A percentile compares a stretch with the other conserved stretches of the same genome.
Evolutionary conservation across 306 rosid genomes (phyloP).

Genomic region (Prosopis cineraria): DNA sequence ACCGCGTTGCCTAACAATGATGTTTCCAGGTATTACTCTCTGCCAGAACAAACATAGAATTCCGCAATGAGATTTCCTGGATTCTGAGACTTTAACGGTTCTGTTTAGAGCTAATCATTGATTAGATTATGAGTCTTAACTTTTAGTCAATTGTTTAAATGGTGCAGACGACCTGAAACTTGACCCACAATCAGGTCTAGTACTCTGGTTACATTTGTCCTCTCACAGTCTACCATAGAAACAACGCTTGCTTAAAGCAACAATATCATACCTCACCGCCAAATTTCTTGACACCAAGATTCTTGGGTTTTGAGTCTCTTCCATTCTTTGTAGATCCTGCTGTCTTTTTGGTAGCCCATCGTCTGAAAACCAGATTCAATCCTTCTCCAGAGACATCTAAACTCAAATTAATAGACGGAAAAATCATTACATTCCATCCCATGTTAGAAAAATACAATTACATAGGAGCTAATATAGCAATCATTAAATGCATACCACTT

Average conservation of each 20-base stretch:
- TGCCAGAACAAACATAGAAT: conserved; percentile 39
- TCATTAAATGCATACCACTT: background rate
- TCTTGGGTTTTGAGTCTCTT: conserved; percentile 87
- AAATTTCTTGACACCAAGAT: conserved; percentile 90
- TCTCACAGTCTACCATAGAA: conserved; percentile 6
- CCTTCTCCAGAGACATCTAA: conserved; percentile 76
- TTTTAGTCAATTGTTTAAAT: background rate
- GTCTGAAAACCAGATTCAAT: conserved; percentile 67
- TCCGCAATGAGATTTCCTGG: background rate
- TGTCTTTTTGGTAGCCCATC: conserved; percentile 89
- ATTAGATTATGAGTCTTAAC: background rate
- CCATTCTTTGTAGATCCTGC: conserved; percentile 95
- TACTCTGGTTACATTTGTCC: conserved; percentile 14
- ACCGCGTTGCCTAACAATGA: conserved; percentile 86
- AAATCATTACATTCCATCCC: conserved; percentile 26
- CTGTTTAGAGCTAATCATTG: background rate
- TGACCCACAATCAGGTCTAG: background rate
- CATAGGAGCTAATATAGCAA: conserved; percentile 17
- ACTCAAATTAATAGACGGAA: background rate
- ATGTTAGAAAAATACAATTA: background rate
- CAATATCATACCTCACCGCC: conserved; percentile 85
- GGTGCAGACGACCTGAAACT: background rate
- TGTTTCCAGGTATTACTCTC: conserved; percentile 90
- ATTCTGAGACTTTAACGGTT: background rate
- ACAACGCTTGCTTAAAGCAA: conserved; percentile 16